These are phyloP conservation scores for Paramecium primaurelia DNA, from an alignment of 73 alveolate species.

Conservation along the genomic window DNA sequence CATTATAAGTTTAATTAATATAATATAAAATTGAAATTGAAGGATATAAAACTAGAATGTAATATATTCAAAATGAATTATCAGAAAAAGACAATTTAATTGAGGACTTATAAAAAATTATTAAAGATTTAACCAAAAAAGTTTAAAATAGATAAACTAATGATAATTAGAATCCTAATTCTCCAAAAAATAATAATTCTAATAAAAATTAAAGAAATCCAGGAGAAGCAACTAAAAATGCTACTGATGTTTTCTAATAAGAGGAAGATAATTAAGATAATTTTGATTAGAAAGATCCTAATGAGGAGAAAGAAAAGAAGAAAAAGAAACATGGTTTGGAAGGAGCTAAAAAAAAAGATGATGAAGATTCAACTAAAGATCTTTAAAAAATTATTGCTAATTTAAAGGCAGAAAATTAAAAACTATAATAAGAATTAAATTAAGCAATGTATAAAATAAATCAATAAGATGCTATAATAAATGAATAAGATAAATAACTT, in stretches of 20 bases:
- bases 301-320: background rate
- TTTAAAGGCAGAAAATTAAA: background rate
- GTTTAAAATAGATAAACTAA: background rate
- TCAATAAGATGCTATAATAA: background rate
- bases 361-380: background rate
- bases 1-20: background rate
- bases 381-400: background rate
- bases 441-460: background rate
- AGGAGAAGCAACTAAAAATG: background rate
- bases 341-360: background rate
- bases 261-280: background rate
- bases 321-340: background rate
- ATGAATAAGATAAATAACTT: background rate
- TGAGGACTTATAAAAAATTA: background rate
- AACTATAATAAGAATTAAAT: background rate
- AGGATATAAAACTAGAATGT: background rate
- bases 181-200: background rate
- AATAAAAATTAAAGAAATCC: background rate
- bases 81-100: background rate
- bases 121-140: background rate
- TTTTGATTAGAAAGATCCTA: background rate
- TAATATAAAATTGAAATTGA: background rate
- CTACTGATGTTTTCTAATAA: background rate
- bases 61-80: background rate
- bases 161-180: background rate